Base-by-base conservation (phyloP, 371 early-diverging fungal genomes). In the Syncephalastrum monosporum region DNA sequence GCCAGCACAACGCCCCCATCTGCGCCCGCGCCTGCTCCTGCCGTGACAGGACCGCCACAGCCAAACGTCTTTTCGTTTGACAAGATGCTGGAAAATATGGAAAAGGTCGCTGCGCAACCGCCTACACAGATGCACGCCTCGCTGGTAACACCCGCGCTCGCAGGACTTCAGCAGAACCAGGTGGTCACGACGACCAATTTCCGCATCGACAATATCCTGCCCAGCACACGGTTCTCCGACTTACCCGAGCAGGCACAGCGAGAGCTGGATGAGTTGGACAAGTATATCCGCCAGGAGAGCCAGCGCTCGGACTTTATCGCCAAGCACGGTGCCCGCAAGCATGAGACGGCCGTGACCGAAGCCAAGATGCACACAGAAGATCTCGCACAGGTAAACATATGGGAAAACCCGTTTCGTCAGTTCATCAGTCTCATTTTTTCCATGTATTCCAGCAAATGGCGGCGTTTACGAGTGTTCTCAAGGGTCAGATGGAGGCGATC, bases 181-280 rank as follows among this genome's bases (percentile, higher is more conserved):
- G 53, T 59, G 21, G 65, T 72, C 15, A 59, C 59, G n/a, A 55
- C 71, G 50, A 76, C 77, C 8, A 73, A 59, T 59, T 78, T 78
- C 58, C 59, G 71, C 48, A 75, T 71, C 42, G 79, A 78, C 42
- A 72, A 72, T 38, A 78, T 78, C 21, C 45, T 64, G 25, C 59
- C 63, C 6, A 56, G 58, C 3, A 78, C 75, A 13, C 67, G 71
- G 17, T 75, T 69, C 47, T 57, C 69, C 19, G 79, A 78, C 55
- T 41, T 78, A 15, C 79, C 79, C 8, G 75, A 75, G 44, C 65
- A 66, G 49, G 79, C 79, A 47, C 73, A 71, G 46, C 63, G 57
- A 42, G 75, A 78, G 49, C 56, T 78, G 19, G 75, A 75, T 42
- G 71, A 69, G 24, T 50, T 78, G 42, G 65, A 73, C 19, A 63